A percentile compares a stretch with the other conserved stretches of the same genome.
These are phyloP conservation scores for Picochlorum sp. DNA, from an alignment of 139 green algal genomes.

Conservation along the genomic window DNA sequence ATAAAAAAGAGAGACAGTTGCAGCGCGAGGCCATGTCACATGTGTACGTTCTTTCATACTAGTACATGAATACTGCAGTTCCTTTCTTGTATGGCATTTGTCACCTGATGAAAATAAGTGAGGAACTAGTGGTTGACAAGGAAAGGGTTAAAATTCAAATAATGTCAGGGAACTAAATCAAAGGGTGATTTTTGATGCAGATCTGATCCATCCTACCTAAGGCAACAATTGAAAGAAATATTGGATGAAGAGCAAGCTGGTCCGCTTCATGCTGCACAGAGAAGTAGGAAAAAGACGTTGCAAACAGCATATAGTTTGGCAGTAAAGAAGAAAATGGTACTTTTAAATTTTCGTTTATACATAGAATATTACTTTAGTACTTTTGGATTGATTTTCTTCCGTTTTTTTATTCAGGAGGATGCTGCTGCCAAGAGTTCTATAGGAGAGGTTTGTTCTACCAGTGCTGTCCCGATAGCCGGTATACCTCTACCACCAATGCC, in stretches of 20 bases:
- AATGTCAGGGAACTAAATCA: no score
- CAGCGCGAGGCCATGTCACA: slow-evolving; percentile 46
- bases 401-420: not conserved
- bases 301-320: slow-evolving; percentile 70
- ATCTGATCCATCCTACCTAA: slow-evolving; percentile 20
- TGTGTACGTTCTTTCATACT: no score
- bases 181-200: slow-evolving; percentile 1
- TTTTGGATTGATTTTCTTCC: not conserved
- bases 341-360: not conserved
- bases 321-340: slow-evolving; percentile 63
- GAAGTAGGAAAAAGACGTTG: slow-evolving; percentile 73
- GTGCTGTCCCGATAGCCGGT: not conserved
- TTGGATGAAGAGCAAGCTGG: slow-evolving; percentile 55
- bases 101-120: no score
- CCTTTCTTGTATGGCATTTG: no score
- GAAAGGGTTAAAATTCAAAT: no score
- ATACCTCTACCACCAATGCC: not conserved
- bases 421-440: not conserved
- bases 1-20: slow-evolving; percentile 77
- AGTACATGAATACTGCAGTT: no score
- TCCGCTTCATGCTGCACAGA: slow-evolving; percentile 41
- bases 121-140: no score
- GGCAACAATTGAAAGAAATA: slow-evolving; percentile 55
- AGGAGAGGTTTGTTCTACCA: not conserved
- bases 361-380: not conserved